Evolutionary conservation across 192 early-diverging fungal species (phyloP).

Genomic region (Coemansia sp.): DNA sequence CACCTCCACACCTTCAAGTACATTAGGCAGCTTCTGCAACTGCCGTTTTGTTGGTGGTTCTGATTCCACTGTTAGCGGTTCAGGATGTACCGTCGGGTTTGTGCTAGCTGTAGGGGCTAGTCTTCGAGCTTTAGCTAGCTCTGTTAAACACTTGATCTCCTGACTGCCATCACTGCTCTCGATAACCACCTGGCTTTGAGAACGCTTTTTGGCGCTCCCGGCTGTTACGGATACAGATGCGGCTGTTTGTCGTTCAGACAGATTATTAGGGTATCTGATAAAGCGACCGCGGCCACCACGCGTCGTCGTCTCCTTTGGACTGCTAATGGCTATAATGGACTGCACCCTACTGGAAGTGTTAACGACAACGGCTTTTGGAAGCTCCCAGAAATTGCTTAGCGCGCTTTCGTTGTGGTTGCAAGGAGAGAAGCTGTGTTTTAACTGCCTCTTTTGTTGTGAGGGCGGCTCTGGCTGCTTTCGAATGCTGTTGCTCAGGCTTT

Average conservation of each 20-base stretch:
- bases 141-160: background rate
- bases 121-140: background rate
- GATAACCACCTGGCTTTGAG: background rate
- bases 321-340: background rate
- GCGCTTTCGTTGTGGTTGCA: conserved; percentile 5
- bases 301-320: background rate
- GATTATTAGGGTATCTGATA: background rate
- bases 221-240: background rate
- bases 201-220: background rate
- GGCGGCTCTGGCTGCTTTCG: background rate
- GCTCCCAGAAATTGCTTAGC: conserved; percentile 17
- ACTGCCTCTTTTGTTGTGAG: background rate
- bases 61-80: background rate
- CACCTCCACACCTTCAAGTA: background rate
- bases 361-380: background rate
- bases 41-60: background rate
- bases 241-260: background rate
- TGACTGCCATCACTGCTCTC: conserved; percentile 1
- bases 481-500: background rate
- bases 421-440: background rate
- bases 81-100: background rate
- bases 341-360: conserved; percentile 12
- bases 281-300: background rate
- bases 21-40: background rate
- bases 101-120: background rate